These are phyloP conservation scores for Prasinococcaceae sp. DNA, from an alignment of 139 green algal genomes.

Conservation along the genomic window DNA sequence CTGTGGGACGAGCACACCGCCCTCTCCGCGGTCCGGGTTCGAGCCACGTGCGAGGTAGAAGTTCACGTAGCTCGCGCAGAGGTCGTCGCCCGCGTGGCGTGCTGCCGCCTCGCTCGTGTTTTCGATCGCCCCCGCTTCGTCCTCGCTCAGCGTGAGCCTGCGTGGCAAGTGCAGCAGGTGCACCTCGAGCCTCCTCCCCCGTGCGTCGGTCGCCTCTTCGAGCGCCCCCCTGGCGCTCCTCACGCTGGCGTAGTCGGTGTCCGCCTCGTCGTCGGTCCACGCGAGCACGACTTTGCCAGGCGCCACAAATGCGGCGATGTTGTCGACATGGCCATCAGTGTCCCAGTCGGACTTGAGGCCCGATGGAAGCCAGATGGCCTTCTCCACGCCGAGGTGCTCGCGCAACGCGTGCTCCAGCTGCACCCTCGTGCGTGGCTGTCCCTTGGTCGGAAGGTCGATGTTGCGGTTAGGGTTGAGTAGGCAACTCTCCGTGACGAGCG, in stretches of 20 bases:
- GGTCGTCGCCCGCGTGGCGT: conserved; percentile 28
- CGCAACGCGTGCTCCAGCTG: conserved; percentile 44
- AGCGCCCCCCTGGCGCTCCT: conserved; percentile 1
- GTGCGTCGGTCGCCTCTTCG: conserved; percentile 26
- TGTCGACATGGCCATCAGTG: conserved; percentile 61
- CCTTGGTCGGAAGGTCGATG: conserved; percentile 44
- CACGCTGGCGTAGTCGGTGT: conserved; percentile 29
- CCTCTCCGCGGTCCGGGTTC: too few relatives aligned
- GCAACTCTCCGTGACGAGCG: conserved; percentile 55
- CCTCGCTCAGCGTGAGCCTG: conserved; percentile 29
- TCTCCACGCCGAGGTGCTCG: conserved; percentile 46
- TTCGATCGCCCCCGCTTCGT: conserved; percentile 28
- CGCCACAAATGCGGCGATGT: conserved; percentile 50
- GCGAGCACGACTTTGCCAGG: conserved; percentile 46
- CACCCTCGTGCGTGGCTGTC: too few relatives aligned
- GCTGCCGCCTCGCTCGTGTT: conserved; percentile 5
- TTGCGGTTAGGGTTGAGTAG: conserved; percentile 56
- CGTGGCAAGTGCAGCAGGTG: conserved; percentile 40
- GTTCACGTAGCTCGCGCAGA: conserved; percentile 61
- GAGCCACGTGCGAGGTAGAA: conserved; percentile 58
- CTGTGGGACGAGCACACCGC: conserved; percentile 35
- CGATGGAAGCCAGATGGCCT: conserved; percentile 62
- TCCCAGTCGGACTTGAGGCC: conserved; percentile 34
- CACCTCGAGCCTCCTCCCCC: conserved; percentile 36
- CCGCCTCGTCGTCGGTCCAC: conserved; percentile 46